Base-by-base conservation (phyloP, 2,329 filamentous ascomycete species). In the Paraphaeosphaeria sporulosa region DNA sequence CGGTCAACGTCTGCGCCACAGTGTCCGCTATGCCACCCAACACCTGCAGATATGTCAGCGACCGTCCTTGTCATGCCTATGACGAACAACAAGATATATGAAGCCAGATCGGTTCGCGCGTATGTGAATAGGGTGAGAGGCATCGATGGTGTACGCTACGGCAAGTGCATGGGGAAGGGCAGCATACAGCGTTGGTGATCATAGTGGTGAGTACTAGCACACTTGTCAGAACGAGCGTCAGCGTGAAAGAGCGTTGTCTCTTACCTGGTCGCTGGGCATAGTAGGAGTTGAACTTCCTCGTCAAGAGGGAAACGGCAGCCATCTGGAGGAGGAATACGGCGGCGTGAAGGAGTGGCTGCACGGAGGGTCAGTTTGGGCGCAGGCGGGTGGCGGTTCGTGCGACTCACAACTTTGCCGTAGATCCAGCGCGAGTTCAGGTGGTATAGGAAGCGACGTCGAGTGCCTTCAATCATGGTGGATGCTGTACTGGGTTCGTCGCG, bases 11-110 rank as follows among this genome's bases (percentile, higher is more conserved):
- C 79, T 99, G 95, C 60, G 95, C 95, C 50, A 96, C 92, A 36
- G 95, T 98, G 79, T 99, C 95, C 79, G 95, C 95, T 69, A 99
- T 90, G 70, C 95, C 95, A 81, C 93, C 93, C 60, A 99, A 88
- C 58, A 98, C 63, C 63, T 71, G 43, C 19, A 17, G 19, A 34
- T 12, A 36, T 42, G 44, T 58, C 47, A 61, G 55, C 42, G 47
- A 23, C 27, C 23, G 54, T 42, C 27, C 25, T 21, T 12, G 12
- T 13, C 13, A 4, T 49, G 6, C 12, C 27, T n/a, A 21, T 3
- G 21, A 15, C 10, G 8, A 23, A 30, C 27, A 30, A 23, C 9
- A n/a, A 27, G 15, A n/a, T 8, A n/a, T 5, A n/a, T 12, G 23
- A 23, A 30, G 3, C 27, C 48, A 32, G 30, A 42, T 17, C 47